These are phyloP conservation scores for Suhomyces guaymorum DNA, from an alignment of 1,139 yeast species.

Conservation along the genomic window DNA sequence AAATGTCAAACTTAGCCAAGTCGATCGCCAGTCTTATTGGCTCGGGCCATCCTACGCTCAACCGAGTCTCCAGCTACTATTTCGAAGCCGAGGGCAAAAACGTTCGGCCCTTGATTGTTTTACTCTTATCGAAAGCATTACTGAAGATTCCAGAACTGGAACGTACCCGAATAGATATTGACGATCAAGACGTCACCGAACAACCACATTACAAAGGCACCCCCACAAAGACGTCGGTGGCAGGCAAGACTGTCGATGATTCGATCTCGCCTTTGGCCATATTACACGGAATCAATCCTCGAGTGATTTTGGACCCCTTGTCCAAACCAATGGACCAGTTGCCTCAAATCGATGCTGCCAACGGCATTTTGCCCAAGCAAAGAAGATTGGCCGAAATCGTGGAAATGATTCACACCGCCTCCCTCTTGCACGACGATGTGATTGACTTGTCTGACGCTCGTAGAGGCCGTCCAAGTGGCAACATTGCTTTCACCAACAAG, in stretches of 20 bases:
- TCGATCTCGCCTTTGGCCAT: conserved; percentile 79
- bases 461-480: conserved; percentile 89
- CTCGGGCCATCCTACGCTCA: conserved; percentile 89
- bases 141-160: conserved; percentile 71
- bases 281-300: conserved; percentile 86
- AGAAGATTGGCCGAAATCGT: conserved; percentile 94
- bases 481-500: conserved; percentile 90
- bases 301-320: conserved; percentile 75
- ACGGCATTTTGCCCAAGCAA: conserved; percentile 89
- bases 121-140: conserved; percentile 79
- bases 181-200: conserved; percentile 61
- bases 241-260: conserved; percentile 56
- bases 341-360: conserved; percentile 58
- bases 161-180: conserved; percentile 64
- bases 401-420: conserved; percentile 97
- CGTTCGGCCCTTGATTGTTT: conserved; percentile 86
- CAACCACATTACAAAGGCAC: conserved; percentile 61
- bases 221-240: conserved; percentile 46
- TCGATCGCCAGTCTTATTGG: conserved; percentile 87
- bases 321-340: conserved; percentile 76
- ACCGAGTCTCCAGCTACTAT: conserved; percentile 87
- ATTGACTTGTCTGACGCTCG: conserved; percentile 91
- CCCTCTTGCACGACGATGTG: conserved; percentile 95
- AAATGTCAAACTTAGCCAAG: conserved; percentile 86
- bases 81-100: conserved; percentile 96